These are phyloP conservation scores for Cucurbita maxima DNA, from an alignment of 306 rosid species.

Conservation along the genomic window DNA sequence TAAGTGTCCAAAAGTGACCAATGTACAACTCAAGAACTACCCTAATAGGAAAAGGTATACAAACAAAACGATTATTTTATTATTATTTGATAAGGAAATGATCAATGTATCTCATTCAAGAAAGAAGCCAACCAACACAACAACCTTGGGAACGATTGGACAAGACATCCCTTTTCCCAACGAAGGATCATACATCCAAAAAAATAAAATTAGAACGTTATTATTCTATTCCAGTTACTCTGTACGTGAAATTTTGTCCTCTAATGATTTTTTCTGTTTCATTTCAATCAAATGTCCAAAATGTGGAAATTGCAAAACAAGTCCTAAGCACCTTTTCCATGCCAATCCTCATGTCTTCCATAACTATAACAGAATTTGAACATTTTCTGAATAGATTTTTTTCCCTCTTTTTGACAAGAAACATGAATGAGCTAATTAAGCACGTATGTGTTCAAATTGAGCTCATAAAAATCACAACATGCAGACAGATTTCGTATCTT, in stretches of 20 bases:
- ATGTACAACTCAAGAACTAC: background rate
- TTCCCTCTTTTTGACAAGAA: too few species aligned
- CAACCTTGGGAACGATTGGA: background rate
- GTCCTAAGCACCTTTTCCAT: background rate
- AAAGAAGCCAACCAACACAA: background rate
- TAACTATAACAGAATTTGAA: background rate
- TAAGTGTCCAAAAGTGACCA: background rate
- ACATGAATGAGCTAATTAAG: background rate
- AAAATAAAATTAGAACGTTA: background rate
- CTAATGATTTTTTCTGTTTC: background rate
- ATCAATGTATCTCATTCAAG: background rate
- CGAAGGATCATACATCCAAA: background rate
- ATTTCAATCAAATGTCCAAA: background rate
- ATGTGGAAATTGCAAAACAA: background rate
- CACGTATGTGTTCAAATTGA: background rate
- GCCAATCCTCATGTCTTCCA: background rate
- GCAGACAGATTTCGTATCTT: background rate
- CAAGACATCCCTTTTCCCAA: background rate
- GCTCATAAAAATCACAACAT: background rate
- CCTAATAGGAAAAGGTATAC: background rate
- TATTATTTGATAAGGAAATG: background rate
- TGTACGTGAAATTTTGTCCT: background rate
- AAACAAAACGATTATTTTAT: background rate
- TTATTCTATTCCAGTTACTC: background rate
- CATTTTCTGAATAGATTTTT: too few species aligned